These are phyloP conservation scores for Rhodotorula kratochvilovae DNA, from an alignment of 768 basidiomycete genomes.

Conservation along the genomic window DNA sequence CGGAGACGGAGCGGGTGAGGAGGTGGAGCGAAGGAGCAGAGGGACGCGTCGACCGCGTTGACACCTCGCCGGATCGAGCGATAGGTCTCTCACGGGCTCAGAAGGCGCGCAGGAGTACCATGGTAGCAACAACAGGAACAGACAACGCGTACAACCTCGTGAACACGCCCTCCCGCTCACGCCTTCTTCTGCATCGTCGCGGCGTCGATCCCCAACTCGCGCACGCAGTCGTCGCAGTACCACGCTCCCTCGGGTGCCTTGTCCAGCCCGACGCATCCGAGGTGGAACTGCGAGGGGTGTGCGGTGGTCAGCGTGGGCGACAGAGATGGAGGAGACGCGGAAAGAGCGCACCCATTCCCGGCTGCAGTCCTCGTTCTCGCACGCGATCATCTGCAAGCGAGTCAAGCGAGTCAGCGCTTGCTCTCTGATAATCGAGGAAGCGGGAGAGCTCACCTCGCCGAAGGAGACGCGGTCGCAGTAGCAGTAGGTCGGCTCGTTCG, in stretches of 20 bases:
- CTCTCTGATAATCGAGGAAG: not conserved
- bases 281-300: slow-evolving; percentile 38
- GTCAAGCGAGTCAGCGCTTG: not conserved
- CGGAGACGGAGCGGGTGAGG: not conserved
- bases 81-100: not conserved
- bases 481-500: slow-evolving; percentile 45
- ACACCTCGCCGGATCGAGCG: not conserved
- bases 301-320: not conserved
- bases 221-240: slow-evolving; percentile 45
- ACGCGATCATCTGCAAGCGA: slow-evolving; percentile 42
- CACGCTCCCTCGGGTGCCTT: slow-evolving; percentile 43
- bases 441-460: slow-evolving; percentile 36
- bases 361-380: slow-evolving; percentile 44
- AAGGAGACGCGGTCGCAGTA: slow-evolving; percentile 44
- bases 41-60: not conserved
- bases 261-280: slow-evolving; percentile 39
- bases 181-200: slow-evolving; percentile 5
- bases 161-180: not conserved
- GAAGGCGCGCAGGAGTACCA: too few relatives aligned
- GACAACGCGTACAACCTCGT: too few relatives aligned
- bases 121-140: slow-evolving; percentile 1
- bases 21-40: not conserved
- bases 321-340: not conserved
- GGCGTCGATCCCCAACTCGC: slow-evolving; percentile 8
- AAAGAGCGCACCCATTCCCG: slow-evolving; percentile 45